Percentiles rank a stretch among this genome's conserved stretches.
Evolutionary conservation across 2,329 filamentous ascomycete genomes (phyloP).

Genomic region (Aspergillus pseudoviridinutans): DNA sequence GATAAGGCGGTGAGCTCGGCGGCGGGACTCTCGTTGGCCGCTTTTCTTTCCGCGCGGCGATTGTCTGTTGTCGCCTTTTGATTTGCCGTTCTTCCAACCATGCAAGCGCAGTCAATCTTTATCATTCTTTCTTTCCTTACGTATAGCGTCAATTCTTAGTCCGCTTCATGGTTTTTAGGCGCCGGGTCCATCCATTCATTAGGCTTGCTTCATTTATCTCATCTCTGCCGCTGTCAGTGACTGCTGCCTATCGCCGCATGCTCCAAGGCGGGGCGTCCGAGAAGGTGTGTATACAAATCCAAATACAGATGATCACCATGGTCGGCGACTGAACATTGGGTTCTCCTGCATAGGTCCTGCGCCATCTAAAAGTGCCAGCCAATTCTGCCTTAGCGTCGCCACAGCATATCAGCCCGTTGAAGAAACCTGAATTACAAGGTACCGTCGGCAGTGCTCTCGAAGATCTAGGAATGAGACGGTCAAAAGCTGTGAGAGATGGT

Average conservation of each 20-base stretch:
- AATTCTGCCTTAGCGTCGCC: neutral
- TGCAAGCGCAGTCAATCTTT: neutral
- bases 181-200: neutral
- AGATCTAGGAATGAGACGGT: slow-evolving; percentile 4
- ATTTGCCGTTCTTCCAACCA: neutral
- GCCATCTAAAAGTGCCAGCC: neutral
- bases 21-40: neutral
- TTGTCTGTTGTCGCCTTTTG: neutral
- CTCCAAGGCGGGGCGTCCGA: slow-evolving; percentile 12
- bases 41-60: neutral
- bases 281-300: slow-evolving; percentile 9
- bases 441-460: neutral
- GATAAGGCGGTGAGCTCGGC: slow-evolving; percentile 17
- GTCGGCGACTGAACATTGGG: neutral
- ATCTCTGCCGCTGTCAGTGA: neutral
- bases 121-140: neutral
- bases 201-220: neutral
- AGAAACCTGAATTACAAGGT: neutral
- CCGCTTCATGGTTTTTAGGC: slow-evolving; percentile 2
- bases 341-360: neutral
- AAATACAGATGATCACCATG: neutral
- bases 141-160: neutral
- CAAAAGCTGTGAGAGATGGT: slow-evolving; percentile 1
- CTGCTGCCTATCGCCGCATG: slow-evolving; percentile 6
- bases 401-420: neutral